These are phyloP conservation scores for Leccinum rimulosum DNA, from an alignment of 768 basidiomycete genomes.

Conservation along the genomic window DNA sequence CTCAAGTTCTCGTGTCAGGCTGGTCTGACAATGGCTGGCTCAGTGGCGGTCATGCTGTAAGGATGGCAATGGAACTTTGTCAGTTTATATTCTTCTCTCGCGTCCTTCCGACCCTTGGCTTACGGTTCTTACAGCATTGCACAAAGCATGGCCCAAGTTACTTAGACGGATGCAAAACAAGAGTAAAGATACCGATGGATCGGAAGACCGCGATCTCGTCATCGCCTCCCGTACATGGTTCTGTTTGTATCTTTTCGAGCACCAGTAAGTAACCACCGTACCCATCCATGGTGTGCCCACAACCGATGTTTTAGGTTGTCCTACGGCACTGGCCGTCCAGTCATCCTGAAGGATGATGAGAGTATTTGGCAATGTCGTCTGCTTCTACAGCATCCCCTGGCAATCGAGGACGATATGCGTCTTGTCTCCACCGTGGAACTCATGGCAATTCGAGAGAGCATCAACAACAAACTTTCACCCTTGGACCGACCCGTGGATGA, in stretches of 20 bases:
- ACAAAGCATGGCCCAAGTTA: slow-evolving; percentile 87
- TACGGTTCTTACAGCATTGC: slow-evolving; percentile 57
- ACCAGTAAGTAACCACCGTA: slow-evolving; percentile 61
- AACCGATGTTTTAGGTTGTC: slow-evolving; percentile 62
- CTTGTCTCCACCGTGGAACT: slow-evolving; percentile 93
- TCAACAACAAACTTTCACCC: slow-evolving; percentile 80
- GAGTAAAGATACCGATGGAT: slow-evolving; percentile 44
- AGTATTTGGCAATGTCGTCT: slow-evolving; percentile 79
- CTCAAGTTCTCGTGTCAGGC: slow-evolving; percentile 79
- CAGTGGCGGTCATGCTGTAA: slow-evolving; percentile 92
- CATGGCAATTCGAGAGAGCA: slow-evolving; percentile 82
- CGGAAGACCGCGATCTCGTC: slow-evolving; percentile 75
- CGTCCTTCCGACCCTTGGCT: slow-evolving; percentile 2
- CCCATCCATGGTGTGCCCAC: not conserved
- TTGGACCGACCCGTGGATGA: slow-evolving; percentile 75
- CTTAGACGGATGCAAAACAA: slow-evolving; percentile 72
- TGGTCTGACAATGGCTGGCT: slow-evolving; percentile 98
- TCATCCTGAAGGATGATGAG: slow-evolving; percentile 90
- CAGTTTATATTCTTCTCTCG: slow-evolving; percentile 27
- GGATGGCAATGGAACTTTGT: slow-evolving; percentile 96
- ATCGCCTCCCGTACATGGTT: slow-evolving; percentile 89
- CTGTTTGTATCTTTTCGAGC: slow-evolving; percentile 89
- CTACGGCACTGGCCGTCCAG: slow-evolving; percentile 91
- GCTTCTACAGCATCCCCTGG: slow-evolving; percentile 80
- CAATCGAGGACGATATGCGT: slow-evolving; percentile 92